Percentiles rank a stretch among this genome's conserved stretches.
phyloP scores from a whole-genome alignment of 2,329 filamentous ascomycete genomes.

The Trichoderma sp. region DNA sequence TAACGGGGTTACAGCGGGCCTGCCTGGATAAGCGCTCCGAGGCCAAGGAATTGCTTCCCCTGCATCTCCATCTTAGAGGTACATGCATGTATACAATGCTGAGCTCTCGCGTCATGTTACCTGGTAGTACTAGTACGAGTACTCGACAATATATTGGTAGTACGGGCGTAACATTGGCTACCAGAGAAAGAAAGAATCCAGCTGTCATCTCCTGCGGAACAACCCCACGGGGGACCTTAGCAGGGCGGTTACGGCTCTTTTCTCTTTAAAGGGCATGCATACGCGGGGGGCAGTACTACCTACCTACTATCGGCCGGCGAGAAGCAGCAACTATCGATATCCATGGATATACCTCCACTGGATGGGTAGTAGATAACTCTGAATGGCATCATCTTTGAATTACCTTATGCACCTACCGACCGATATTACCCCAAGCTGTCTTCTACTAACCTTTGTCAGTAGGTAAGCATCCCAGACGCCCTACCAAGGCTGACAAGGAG shows the following conservation, averaged over 20 bases:
- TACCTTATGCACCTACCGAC: not conserved
- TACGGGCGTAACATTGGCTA: not conserved
- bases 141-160: not conserved
- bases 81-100: not conserved
- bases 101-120: not conserved
- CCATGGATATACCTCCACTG: not conserved
- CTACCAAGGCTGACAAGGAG: not conserved
- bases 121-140: not conserved
- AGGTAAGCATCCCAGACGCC: not conserved
- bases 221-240: not conserved
- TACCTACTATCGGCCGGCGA: not conserved
- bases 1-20: not conserved
- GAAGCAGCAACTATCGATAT: not conserved
- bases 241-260: not conserved
- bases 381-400: not conserved
- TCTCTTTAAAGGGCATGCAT: not conserved
- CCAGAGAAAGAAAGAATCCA: not conserved
- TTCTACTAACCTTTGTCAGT: not conserved
- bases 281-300: not conserved
- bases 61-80: not conserved
- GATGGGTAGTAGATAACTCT: not conserved
- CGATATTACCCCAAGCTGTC: not conserved
- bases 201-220: not conserved
- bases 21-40: constrained; percentile 15
- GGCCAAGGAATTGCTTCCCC: not conserved